Evolutionary conservation across 495 filamentous ascomycete genomes (phyloP), one percentile per base, ranked within the genome.

Genomic region (Aspergillus mulundensis): DNA sequence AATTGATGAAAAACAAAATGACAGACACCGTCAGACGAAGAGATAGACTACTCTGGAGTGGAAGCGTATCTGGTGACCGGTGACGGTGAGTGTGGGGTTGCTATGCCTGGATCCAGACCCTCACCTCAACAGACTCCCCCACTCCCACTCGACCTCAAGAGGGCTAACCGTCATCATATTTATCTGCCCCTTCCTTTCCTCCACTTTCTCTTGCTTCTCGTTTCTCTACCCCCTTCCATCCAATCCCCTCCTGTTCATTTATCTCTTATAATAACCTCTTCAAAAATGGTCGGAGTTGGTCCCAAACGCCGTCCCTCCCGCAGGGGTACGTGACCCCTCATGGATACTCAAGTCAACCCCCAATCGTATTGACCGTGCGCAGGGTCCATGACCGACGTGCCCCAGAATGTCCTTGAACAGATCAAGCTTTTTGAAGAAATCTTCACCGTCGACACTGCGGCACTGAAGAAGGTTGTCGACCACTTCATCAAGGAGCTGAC

Each of bases 401-500:
- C 94, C 48, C 87, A 92, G 72, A 84, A 94, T 69, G 83, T 97
- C 48, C 73, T 88, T 61, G 77, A 84, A 55, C 87, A 96, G 71
- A 94, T 97, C 70, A 83, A 90, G 70, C 73, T 83, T 23, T 81
- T 97, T 39, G 94, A 98, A 76, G 79, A 89, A n/a, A 67, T 83
- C 18, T 98, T 98, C 74, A 87, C 85, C 15, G 83, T 97, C 42
- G 84, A 88, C 61, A 79, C 74, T 2, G 73, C 80, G 14, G 95
- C 89, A 74, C 83, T 97, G 16, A 97, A 96, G 81, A 65, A 87
- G 69, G 88, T 98, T 59, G 91, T 92, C 30, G 78, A 84, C 46
- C 91, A 94, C 66, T 98, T 97, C 70, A 81, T 91, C 39, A 81
- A 81, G 47, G 94, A 98, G 77, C 84, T 98, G 53, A 81, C 84